phyloP scores from a whole-genome alignment of 169 alveolate species.

The Plasmodium coatneyi region DNA sequence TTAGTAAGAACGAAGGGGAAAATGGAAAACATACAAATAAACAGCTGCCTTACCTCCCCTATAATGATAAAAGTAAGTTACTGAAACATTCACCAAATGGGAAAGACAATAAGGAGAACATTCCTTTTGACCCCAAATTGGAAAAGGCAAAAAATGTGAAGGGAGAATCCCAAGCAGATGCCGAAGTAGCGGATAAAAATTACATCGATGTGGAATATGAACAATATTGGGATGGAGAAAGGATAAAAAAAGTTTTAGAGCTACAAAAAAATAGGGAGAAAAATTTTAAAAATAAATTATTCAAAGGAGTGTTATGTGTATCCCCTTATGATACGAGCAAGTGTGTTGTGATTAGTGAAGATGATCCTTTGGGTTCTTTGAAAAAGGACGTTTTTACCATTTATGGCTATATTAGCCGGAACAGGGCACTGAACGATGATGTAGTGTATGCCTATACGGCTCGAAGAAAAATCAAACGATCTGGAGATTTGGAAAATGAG shows the following conservation, averaged over 20 bases:
- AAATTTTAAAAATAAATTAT: constrained; percentile 5
- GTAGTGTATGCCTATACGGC: constrained; percentile 79
- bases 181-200: constrained; percentile 2
- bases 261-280: constrained; percentile 6
- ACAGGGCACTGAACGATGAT: constrained; percentile 85
- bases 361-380: not conserved
- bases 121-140: not conserved
- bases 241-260: constrained; percentile 23
- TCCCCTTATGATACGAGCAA: constrained; percentile 71
- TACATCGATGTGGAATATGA: constrained; percentile 50
- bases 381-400: constrained; percentile 66
- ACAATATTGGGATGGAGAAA: constrained; percentile 42
- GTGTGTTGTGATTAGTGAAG: constrained; percentile 36
- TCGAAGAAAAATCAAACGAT: constrained; percentile 67
- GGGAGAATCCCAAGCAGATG: not conserved
- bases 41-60: not conserved
- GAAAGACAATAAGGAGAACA: not conserved
- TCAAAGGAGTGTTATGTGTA: constrained; percentile 53
- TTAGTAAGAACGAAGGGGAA: not conserved
- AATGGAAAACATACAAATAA: not conserved
- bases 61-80: not conserved
- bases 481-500: not conserved
- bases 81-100: not conserved
- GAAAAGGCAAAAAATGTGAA: constrained; percentile 5
- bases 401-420: constrained; percentile 85